Percentiles rank a stretch among this genome's conserved stretches.
These are phyloP conservation scores for Plectosphaerella sp. DNA, from an alignment of 2,329 filamentous ascomycete species.

Conservation along the genomic window DNA sequence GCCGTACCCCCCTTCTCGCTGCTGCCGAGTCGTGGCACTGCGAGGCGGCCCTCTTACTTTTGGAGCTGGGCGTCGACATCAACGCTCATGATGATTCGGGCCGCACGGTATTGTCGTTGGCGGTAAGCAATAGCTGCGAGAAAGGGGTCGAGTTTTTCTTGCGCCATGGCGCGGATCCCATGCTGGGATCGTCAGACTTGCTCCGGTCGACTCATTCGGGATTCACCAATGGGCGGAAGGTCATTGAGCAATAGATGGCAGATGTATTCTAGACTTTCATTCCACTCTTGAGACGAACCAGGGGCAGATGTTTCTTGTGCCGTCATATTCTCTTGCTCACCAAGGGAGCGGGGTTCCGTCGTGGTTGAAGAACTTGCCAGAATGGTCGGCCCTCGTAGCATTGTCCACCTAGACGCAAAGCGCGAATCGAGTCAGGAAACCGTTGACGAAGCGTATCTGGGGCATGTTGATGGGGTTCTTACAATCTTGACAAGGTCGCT, in stretches of 20 bases:
- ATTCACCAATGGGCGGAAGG: not conserved
- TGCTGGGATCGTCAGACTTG: not conserved
- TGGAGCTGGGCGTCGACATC: not conserved
- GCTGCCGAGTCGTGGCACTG: not conserved
- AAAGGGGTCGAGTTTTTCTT: not conserved
- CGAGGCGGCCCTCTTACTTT: not conserved
- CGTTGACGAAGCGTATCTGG: not conserved
- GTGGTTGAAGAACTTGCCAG: not conserved
- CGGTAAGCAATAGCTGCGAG: not conserved
- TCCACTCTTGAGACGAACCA: no score
- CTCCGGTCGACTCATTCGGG: not conserved
- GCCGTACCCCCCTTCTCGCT: not conserved
- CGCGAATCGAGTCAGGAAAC: not conserved
- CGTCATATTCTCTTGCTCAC: not conserved
- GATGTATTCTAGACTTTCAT: no score
- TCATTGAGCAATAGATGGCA: not conserved
- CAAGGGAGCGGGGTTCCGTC: not conserved
- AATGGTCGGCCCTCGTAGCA: not conserved
- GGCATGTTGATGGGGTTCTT: not conserved
- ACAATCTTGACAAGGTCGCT: not conserved
- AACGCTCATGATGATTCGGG: not conserved
- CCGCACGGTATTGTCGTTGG: not conserved
- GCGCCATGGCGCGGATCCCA: not conserved
- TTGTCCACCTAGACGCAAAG: not conserved
- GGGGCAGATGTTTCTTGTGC: not conserved